Percentiles rank a stretch among this genome's conserved stretches.
Evolutionary conservation across 768 basidiomycete species (phyloP).

Genomic region (Boletellus emodensis): DNA sequence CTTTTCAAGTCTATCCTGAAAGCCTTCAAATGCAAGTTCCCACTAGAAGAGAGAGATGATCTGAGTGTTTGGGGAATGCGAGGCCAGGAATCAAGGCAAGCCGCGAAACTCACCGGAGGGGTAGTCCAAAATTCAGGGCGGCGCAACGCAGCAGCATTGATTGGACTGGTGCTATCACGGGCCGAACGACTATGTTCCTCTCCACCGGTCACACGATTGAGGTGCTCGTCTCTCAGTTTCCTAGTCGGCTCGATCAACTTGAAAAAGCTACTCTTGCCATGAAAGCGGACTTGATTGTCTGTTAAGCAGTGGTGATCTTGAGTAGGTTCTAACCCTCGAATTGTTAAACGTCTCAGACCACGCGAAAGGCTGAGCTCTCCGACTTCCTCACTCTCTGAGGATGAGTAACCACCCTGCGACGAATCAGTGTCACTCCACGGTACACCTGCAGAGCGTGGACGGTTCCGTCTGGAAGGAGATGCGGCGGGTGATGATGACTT

Average conservation of each 20-base stretch:
- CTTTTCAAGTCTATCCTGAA: slow-evolving; percentile 24
- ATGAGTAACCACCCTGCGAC: slow-evolving; percentile 25
- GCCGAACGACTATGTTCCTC: slow-evolving; percentile 13
- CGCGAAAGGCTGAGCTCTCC: slow-evolving; percentile 39
- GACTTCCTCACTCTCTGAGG: slow-evolving; percentile 36
- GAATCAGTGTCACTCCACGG: slow-evolving; percentile 27
- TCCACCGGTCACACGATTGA: slow-evolving; percentile 34
- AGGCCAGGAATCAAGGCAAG: not conserved
- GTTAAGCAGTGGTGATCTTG: slow-evolving; percentile 29
- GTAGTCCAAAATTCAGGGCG: slow-evolving; percentile 56
- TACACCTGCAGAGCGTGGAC: slow-evolving; percentile 16
- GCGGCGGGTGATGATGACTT: slow-evolving; percentile 21
- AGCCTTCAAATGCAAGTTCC: slow-evolving; percentile 54
- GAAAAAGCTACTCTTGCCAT: slow-evolving; percentile 58
- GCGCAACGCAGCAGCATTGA: slow-evolving; percentile 24
- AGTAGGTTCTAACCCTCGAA: slow-evolving; percentile 37
- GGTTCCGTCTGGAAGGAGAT: slow-evolving; percentile 14
- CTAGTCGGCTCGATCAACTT: slow-evolving; percentile 52
- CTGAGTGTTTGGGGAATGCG: not conserved
- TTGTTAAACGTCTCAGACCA: slow-evolving; percentile 34
- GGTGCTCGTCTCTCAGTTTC: slow-evolving; percentile 49
- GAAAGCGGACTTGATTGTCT: slow-evolving; percentile 49
- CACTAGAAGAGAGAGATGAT: slow-evolving; percentile 38
- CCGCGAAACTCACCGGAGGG: slow-evolving; percentile 42
- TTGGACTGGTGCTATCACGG: slow-evolving; percentile 20